phyloP scores from a whole-genome alignment of 2,329 filamentous ascomycete species.

The Penicillium sp. region DNA sequence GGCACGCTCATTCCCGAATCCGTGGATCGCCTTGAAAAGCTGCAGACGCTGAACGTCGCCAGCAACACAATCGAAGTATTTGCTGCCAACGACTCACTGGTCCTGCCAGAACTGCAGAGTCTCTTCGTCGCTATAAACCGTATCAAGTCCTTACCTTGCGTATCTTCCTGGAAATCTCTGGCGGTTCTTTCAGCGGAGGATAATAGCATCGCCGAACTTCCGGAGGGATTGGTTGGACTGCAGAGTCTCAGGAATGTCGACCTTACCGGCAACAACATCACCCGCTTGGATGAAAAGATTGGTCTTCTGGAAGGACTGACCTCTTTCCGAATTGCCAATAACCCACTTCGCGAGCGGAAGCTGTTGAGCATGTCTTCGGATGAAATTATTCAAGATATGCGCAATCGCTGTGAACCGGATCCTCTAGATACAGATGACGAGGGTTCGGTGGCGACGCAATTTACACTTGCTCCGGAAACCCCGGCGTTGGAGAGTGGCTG shows the following conservation, averaged over 20 bases:
- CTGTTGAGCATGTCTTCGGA: slow-evolving; percentile 79
- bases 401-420: slow-evolving; percentile 63
- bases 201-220: slow-evolving; percentile 78
- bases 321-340: slow-evolving; percentile 79
- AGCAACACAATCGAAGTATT: slow-evolving; percentile 70
- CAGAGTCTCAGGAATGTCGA: slow-evolving; percentile 74
- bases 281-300: slow-evolving; percentile 73
- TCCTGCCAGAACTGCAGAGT: slow-evolving; percentile 72
- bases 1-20: slow-evolving; percentile 71
- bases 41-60: slow-evolving; percentile 79
- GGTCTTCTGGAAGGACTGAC: slow-evolving; percentile 77
- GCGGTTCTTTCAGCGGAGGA: slow-evolving; percentile 77
- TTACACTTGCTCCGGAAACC: slow-evolving; percentile 51
- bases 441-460: slow-evolving; percentile 46
- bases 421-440: slow-evolving; percentile 44
- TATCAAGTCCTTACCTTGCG: slow-evolving; percentile 71
- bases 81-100: slow-evolving; percentile 55
- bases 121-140: slow-evolving; percentile 82
- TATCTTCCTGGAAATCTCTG: slow-evolving; percentile 74
- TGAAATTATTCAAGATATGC: slow-evolving; percentile 76
- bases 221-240: slow-evolving; percentile 72
- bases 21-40: slow-evolving; percentile 61
- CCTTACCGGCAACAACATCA: slow-evolving; percentile 83
- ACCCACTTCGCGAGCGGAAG: slow-evolving; percentile 86
- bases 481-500: slow-evolving; percentile 36